Base-by-base conservation (phyloP, 805 yeast species). In the Grigorovia transvaalensis region DNA sequence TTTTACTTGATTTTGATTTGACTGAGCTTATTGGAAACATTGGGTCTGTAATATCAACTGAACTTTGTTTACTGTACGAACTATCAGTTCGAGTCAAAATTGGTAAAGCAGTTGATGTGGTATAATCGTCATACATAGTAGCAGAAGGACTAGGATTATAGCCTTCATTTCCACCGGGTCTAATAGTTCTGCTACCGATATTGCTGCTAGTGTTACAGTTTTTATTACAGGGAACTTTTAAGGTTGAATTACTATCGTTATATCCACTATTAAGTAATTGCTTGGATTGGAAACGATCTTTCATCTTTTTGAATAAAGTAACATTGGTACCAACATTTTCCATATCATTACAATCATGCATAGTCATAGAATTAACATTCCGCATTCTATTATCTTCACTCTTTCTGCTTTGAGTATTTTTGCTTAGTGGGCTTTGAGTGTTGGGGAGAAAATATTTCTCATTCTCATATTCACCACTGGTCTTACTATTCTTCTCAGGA, bases 1-100 rank as follows among this genome's bases (percentile, higher is more conserved):
- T 27, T 27, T 20, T 23, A 3, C 3, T 23, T 23, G 27, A 23
- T 23, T 23, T 23, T 3, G 15, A 13, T 13, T 20, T 12, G 8
- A 17, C 9, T 27, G 46, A 44, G 15, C 3, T 27, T 11, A 44
- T 13, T 27, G 48, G 48, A 17, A 45, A 45, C 20, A 29, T 11
- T 35, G 48, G 48, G 29, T 45, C 48, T 27, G 48, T 45, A 13
- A 45, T 45, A 45, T 45, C 48, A n/a, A 45, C 48, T 18, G 48
- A 45, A 29, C 23, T 23, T 19, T 23, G 48, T 18, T 29, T 45
- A 44, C 33, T 44, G 17, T 38, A 38, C 15, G 17, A 2, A 38
- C 42, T 38, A 15, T 38, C 42, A 13, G 2, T n/a, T 38, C 42
- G 2, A 15, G 15, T 12, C 17, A 38, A 38, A 15, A n/a, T 18